Conservation (phyloP, 768 basidiomycete species). For the Rhizopogon roseolus region DNA sequence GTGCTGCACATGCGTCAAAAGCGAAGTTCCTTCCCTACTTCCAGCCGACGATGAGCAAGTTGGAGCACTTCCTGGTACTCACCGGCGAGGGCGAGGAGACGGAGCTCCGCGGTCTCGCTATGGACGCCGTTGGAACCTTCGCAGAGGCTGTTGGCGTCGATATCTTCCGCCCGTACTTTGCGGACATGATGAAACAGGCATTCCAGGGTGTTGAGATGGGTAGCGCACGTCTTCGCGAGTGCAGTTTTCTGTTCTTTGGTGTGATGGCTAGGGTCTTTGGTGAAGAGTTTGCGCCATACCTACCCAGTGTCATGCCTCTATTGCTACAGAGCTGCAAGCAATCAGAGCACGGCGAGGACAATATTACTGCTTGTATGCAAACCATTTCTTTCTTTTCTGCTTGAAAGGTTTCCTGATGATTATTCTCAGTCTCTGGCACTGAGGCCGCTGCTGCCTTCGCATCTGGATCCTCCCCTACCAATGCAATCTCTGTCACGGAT, state of each 20-base stretch:
- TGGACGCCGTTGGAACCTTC: conserved; percentile 98
- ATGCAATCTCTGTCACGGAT: conserved; percentile 60
- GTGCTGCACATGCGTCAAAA: conserved; percentile 94
- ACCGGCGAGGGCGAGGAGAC: conserved; percentile 86
- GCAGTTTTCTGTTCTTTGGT: conserved; percentile 97
- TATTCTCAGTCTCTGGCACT: conserved; percentile 37
- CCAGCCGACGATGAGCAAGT: conserved; percentile 80
- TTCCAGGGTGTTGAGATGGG: conserved; percentile 87
- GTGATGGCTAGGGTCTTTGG: conserved; percentile 98
- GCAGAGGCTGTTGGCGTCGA: conserved; percentile 96
- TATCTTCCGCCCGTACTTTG: conserved; percentile 90
- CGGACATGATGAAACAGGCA: conserved; percentile 93
- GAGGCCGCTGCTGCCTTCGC: conserved; percentile 61
- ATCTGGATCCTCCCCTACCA: conserved; percentile 69
- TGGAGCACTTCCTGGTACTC: conserved; percentile 85
- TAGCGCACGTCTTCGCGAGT: conserved; percentile 85
- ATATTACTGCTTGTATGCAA: conserved; percentile 37
- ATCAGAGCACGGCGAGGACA: conserved; percentile 68
- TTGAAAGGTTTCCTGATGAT: background rate
- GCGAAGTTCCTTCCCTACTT: conserved; percentile 92
- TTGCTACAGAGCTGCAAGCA: conserved; percentile 81
- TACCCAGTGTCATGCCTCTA: conserved; percentile 81
- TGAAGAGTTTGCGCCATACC: conserved; percentile 87
- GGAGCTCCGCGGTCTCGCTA: conserved; percentile 93
- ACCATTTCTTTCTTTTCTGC: conserved; percentile 1